Evolutionary conservation across 352 stramenopile species (phyloP), one percentile per base, ranked within the genome.

Genomic region (Pythium utonaiense): DNA sequence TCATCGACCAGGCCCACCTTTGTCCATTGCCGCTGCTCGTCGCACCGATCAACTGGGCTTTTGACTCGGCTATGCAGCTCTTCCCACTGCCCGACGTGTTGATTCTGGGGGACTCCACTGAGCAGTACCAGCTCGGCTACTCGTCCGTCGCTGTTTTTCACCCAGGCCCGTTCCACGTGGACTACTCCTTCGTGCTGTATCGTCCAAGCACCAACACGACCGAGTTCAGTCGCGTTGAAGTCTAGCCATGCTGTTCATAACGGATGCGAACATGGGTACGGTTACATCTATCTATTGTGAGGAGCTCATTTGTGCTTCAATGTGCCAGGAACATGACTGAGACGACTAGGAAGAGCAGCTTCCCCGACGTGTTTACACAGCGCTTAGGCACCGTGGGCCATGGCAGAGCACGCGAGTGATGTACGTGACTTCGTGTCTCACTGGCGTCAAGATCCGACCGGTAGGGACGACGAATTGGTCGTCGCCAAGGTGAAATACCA

Each of bases 1-100:
- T 98, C 12, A 85, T 98, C 38, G 89, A 98, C 64, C 93, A 98
- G 78, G 89, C 86, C 14, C 94, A 98, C 61, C 71, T 98, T 60
- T 95, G 82, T 60, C 95, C 95, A 8, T 69, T 98, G 33, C 88
- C 89, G 31, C 64, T 97, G 14, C 82, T 91, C 57, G 75, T 79
- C 24, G 83, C 80, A 58, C 93, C 95, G n/a, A 96, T 98, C 60
- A 96, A 96, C 66, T 98, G 93, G 92, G 86, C 93, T 22, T 97
- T 94, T 60, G 93, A 98, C 71, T 83, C 92, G 38, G 80, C 89
- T 6, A 65, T 98, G 40, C 83, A 94, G 53, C 76, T 98, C 16
- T 98, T 98, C 69, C 95, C 95, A 1, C 71, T 93, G 49, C 95
- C 95, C 0, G 88, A 98, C 68, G 87, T 96, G 59, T 64, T 95